Evolutionary conservation across 1,284 basidiomycete genomes (phyloP).

Genomic region (Cutaneotrichosporon dermatis): DNA sequence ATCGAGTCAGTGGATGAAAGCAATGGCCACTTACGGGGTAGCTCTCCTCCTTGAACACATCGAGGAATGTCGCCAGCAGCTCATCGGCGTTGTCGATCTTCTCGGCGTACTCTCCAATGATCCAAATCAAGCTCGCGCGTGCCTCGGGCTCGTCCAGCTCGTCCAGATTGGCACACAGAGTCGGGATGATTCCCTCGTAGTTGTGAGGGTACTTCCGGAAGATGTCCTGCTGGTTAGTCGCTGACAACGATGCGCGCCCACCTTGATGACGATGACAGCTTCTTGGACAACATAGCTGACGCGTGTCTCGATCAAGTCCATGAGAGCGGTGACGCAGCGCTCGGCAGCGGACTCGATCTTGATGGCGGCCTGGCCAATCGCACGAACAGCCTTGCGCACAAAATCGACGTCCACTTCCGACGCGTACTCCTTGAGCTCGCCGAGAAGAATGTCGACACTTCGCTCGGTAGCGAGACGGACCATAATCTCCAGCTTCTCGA

Average conservation of each 20-base stretch:
- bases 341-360: slow-evolving; percentile 90
- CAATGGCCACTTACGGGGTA: slow-evolving; percentile 50
- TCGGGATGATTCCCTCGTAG: slow-evolving; percentile 93
- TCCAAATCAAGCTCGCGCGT: slow-evolving; percentile 97
- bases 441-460: slow-evolving; percentile 85
- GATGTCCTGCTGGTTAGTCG: slow-evolving; percentile 59
- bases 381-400: slow-evolving; percentile 92
- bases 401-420: slow-evolving; percentile 98
- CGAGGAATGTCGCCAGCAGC: slow-evolving; percentile 85
- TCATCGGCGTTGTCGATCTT: slow-evolving; percentile 95
- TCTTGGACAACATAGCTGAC: slow-evolving; percentile 98
- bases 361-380: slow-evolving; percentile 93
- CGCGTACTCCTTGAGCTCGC: slow-evolving; percentile 96
- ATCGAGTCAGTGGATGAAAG: neutral
- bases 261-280: slow-evolving; percentile 90
- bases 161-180: slow-evolving; percentile 87
- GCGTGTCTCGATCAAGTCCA: slow-evolving; percentile 85
- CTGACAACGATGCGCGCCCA: slow-evolving; percentile 12
- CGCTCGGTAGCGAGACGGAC: slow-evolving; percentile 86
- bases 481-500: slow-evolving; percentile 98
- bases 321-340: slow-evolving; percentile 79
- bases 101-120: slow-evolving; percentile 94
- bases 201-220: slow-evolving; percentile 95
- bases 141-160: slow-evolving; percentile 91
- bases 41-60: slow-evolving; percentile 94